These are phyloP conservation scores for Rhododendron kiyosumense DNA, from an alignment of 148 eudicot species.

Conservation along the genomic window DNA sequence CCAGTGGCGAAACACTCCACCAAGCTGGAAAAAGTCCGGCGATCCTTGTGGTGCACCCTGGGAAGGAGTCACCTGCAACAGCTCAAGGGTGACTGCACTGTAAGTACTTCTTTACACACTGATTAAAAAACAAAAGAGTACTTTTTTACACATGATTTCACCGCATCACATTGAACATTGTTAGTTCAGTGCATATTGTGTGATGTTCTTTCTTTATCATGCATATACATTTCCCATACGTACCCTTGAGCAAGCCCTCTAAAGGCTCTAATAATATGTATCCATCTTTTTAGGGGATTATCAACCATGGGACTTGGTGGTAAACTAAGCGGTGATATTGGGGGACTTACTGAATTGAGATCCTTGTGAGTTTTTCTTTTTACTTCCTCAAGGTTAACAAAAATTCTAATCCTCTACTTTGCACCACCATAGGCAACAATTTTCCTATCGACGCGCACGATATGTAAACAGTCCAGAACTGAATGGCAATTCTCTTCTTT, in stretches of 20 bases:
- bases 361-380: slow-evolving; percentile 53
- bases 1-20: slow-evolving; percentile 73
- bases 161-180: background rate
- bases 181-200: background rate
- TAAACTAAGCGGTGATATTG: slow-evolving; percentile 70
- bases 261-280: background rate
- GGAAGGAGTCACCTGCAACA: slow-evolving; percentile 77
- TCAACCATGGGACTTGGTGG: slow-evolving; percentile 84
- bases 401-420: background rate
- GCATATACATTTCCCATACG: background rate
- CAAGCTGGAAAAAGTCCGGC: slow-evolving; percentile 66
- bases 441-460: background rate
- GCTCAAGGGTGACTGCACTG: slow-evolving; percentile 66
- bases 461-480: background rate
- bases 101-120: slow-evolving; percentile 21
- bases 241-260: background rate
- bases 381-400: background rate
- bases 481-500: background rate
- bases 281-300: slow-evolving; percentile 49
- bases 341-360: slow-evolving; percentile 60
- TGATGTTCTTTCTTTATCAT: background rate
- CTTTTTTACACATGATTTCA: background rate
- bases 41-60: slow-evolving; percentile 76
- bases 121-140: background rate
- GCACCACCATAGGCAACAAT: background rate